Evolutionary conservation across 768 basidiomycete species (phyloP), one percentile per base, ranked within the genome.

Genomic region (Russula vinacea): DNA sequence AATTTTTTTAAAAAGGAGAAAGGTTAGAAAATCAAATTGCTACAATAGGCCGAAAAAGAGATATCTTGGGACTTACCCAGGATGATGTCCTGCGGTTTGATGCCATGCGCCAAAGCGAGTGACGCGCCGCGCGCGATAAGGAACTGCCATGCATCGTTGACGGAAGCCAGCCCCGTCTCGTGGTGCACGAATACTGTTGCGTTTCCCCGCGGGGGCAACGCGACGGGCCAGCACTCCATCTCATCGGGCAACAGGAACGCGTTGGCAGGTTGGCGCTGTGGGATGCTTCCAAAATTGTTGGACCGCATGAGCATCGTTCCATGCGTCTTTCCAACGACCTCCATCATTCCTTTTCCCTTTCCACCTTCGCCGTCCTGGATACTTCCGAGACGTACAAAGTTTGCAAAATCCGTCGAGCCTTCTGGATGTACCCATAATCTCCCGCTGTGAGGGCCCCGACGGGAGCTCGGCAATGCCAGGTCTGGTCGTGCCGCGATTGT

Each of bases 151-250:
- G 66, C 59, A 35, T 58, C 53, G 19, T 69, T 69, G 56, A 64
- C 60, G 4, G 59, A 67, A 3, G 14, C 47, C 22, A 69, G 17
- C 19, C 39, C 52, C n/a, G 37, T 17, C 59, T 67, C 54, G 6
- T 64, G 62, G 32, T 60, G 58, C 35, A 64, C 60, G 39, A 67
- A 64, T 7, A 64, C 19, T 1, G 62, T 61, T 32, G 66, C 62
- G 16, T 52, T 40, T 29, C 62, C 49, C 5, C 57, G 59, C 14
- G 59, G 66, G 14, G 66, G 55, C 17, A 69, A 26, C 22, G 56
- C 62, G 10, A 69, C 22, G 3, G 59, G 66, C 68, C 68, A 69
- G 39, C 65, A 60, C 47, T 69, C 68, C 52, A 60, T 17, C 13
- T 54, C 66, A 32, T 49, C 59, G 9, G 62, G 62, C 19, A 69